Percentiles rank a stretch among this genome's conserved stretches.
Evolutionary conservation across 129 eudicot genomes (phyloP).

Genomic region (Pulicaria dysenterica): DNA sequence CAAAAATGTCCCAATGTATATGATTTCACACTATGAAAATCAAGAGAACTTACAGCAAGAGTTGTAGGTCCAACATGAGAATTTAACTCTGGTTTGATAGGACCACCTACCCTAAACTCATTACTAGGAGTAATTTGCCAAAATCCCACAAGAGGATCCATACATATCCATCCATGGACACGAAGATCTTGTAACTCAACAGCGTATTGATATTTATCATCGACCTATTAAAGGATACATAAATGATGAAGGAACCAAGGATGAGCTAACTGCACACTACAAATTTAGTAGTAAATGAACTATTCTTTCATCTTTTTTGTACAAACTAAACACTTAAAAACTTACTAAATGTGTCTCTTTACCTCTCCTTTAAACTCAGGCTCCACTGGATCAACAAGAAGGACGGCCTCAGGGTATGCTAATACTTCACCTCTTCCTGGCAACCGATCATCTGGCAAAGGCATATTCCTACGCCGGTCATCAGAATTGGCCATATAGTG

Average conservation of each 20-base stretch:
- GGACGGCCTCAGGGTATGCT: conserved; percentile 63
- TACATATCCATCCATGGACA: conserved; percentile 44
- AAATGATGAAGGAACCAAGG: not conserved
- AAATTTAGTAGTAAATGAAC: too few species aligned
- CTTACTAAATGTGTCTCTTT: not conserved
- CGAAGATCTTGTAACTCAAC: conserved; percentile 34
- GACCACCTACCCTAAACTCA: conserved; percentile 82
- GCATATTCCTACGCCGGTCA: conserved; percentile 53
- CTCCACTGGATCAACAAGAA: conserved; percentile 55
- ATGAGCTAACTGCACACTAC: too few species aligned
- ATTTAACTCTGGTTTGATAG: conserved; percentile 72
- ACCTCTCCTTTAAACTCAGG: conserved; percentile 58
- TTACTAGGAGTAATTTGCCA: conserved; percentile 58
- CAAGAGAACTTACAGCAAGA: conserved; percentile 68
- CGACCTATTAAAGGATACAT: conserved; percentile 44
- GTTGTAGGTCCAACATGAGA: conserved; percentile 90
- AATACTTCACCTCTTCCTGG: conserved; percentile 50
- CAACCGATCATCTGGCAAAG: conserved; percentile 54
- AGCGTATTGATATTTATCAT: conserved; percentile 76
- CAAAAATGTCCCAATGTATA: not conserved
- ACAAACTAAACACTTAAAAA: not conserved
- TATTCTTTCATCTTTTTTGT: not conserved
- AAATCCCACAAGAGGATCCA: conserved; percentile 40
- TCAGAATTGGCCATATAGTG: conserved; percentile 60
- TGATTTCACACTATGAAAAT: not conserved